Conservation (phyloP, 1,284 basidiomycete genomes). For the Moesziomyces aphidis region DNA sequence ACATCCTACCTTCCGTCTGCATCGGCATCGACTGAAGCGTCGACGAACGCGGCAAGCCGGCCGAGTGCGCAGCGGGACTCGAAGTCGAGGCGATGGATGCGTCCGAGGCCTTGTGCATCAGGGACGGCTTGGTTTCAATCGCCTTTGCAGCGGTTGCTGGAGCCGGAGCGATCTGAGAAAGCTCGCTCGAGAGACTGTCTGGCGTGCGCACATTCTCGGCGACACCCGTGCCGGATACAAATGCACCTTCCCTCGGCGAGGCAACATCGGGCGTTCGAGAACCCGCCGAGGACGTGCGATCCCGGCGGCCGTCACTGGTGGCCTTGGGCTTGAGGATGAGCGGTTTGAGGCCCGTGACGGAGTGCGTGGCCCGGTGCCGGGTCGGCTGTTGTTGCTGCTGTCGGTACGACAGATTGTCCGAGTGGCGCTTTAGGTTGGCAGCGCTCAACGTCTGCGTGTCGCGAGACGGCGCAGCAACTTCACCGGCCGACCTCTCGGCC, state of each 20-base stretch:
- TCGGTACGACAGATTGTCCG: slow-evolving; percentile 27
- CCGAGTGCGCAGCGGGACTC: background rate
- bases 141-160: too few relatives aligned
- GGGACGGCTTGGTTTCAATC: background rate
- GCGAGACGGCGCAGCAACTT: background rate
- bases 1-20: background rate
- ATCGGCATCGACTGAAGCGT: slow-evolving; percentile 17
- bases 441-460: slow-evolving; percentile 19
- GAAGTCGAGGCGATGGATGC: slow-evolving; percentile 2
- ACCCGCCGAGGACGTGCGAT: slow-evolving; percentile 8
- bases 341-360: slow-evolving; percentile 36
- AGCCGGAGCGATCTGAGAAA: background rate
- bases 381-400: slow-evolving; percentile 11
- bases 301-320: slow-evolving; percentile 14
- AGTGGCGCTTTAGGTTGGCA: slow-evolving; percentile 38
- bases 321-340: slow-evolving; percentile 30
- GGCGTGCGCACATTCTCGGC: slow-evolving; percentile 12
- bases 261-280: slow-evolving; percentile 18
- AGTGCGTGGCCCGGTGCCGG: slow-evolving; percentile 22
- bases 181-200: slow-evolving; percentile 6
- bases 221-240: background rate
- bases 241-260: background rate
- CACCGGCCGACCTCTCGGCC: background rate
- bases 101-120: background rate
- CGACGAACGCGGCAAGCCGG: slow-evolving; percentile 22